Evolutionary conservation across 2,329 filamentous ascomycete species (phyloP), one percentile per base, ranked within the genome.

Genomic region (Trichoderma cornu-damae): DNA sequence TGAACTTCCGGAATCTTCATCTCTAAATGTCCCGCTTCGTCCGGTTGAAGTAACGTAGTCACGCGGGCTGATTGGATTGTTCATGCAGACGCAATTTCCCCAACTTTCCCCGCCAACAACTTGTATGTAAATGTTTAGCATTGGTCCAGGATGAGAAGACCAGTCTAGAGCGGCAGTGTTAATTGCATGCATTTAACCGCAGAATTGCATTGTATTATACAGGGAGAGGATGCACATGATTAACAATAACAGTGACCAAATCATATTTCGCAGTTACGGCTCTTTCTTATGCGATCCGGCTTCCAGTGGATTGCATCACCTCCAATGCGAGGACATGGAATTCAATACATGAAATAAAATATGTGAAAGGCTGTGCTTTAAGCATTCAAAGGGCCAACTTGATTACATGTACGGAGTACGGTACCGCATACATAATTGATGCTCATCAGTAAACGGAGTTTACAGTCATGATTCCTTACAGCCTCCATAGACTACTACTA

Each of bases 71-170:
- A n/a, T n/a, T n/a, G n/a, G 20, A 12, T 26, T 24, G 32, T 37
- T 1, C 14, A 26, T 38, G n/a, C 24, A 18, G 16, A 30, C n/a
- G 42, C 42, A 46, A 26, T 47, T 57, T 57, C 53, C 42, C 53
- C 53, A 57, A 57, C 43, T 48, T 43, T 57, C 53, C 53, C 43
- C 53, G 43, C 46, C 34, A 49, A 40, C 34, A 49, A 40, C 20
- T 30, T 24, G 11, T 26, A 24, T 42, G 9, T 28, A 55, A 38
- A 49, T 57, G 37, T 57, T 44, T 44, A 57, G 44, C 26, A 57
- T 42, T 57, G 42, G 32, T 57, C 53, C 53, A n/a, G 53, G 22
- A 16, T 18, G 32, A 35, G 34, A 44, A 35, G 34, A 44, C 35
- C 14, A 32, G 16, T 12, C 42, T 12, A 22, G 52, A 35, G 44